phyloP scores from a whole-genome alignment of 352 stramenopile species.

The Phytophthora uliginosa region DNA sequence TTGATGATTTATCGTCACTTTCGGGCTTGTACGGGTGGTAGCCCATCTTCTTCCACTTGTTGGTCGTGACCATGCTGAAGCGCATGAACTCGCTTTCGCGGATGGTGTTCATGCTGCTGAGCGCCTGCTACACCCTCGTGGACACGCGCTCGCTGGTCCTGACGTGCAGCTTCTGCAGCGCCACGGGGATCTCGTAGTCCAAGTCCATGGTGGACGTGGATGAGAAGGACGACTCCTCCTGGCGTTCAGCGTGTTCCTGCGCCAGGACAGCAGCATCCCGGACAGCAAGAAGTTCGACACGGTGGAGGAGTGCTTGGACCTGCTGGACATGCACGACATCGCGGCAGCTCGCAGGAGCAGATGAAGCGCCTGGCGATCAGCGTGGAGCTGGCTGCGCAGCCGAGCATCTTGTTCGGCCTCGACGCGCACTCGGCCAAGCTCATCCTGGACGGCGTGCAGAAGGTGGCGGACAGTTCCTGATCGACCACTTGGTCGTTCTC shows the following conservation, averaged over 20 bases:
- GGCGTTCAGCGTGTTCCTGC: slow-evolving; percentile 85
- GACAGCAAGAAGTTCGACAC: slow-evolving; percentile 42
- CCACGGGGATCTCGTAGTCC: slow-evolving; percentile 85
- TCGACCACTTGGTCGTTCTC: slow-evolving; percentile 83
- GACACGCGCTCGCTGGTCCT: slow-evolving; percentile 71
- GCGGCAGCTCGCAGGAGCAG: slow-evolving; percentile 47
- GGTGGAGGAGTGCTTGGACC: slow-evolving; percentile 38
- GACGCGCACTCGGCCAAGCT: slow-evolving; percentile 83
- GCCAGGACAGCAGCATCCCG: slow-evolving; percentile 42
- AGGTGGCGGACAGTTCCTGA: slow-evolving; percentile 73
- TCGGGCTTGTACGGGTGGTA: slow-evolving; percentile 90
- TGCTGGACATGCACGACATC: slow-evolving; percentile 41
- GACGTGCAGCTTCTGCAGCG: slow-evolving; percentile 67
- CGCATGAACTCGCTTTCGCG: slow-evolving; percentile 83
- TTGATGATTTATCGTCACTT: no score
- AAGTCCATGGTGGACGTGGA: slow-evolving; percentile 89
- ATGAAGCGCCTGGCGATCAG: slow-evolving; percentile 70
- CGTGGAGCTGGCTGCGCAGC: slow-evolving; percentile 87
- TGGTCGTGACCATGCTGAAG: slow-evolving; percentile 80
- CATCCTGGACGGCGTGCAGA: slow-evolving; percentile 81
- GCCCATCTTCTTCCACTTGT: slow-evolving; percentile 88
- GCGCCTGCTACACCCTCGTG: slow-evolving; percentile 62
- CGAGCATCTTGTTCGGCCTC: slow-evolving; percentile 82
- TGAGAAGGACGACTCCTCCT: slow-evolving; percentile 83
- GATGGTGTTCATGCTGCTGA: slow-evolving; percentile 76